These are phyloP conservation scores for Akanthomyces uredinophilus DNA, from an alignment of 2,329 filamentous ascomycete species.

Conservation along the genomic window DNA sequence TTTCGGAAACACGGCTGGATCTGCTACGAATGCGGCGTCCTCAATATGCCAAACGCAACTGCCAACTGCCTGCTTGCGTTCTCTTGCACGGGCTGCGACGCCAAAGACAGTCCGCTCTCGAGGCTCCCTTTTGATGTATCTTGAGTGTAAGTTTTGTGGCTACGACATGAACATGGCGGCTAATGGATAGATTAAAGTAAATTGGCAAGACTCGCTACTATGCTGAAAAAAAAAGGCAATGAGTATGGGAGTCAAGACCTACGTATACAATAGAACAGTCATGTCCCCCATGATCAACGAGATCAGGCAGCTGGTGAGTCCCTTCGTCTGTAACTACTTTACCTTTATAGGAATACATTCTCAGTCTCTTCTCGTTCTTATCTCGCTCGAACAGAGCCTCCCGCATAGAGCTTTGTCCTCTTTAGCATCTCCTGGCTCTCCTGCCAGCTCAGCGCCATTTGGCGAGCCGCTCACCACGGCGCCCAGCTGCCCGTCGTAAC, in stretches of 20 bases:
- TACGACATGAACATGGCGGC: not conserved
- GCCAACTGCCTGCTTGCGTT: not conserved
- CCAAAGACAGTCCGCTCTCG: conserved; percentile 1
- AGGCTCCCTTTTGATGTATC: not conserved
- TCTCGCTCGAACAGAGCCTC: not conserved
- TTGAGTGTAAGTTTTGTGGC: not conserved
- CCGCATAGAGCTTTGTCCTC: no score
- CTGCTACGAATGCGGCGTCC: not conserved
- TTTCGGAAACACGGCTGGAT: not conserved
- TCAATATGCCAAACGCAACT: not conserved
- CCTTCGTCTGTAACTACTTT: no score
- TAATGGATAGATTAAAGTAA: not conserved
- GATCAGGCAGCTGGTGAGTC: no score
- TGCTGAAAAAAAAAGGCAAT: no score
- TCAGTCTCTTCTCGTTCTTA: not conserved
- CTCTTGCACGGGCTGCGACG: not conserved
- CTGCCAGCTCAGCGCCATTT: no score
- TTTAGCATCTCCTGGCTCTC: no score
- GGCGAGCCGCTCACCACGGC: no score
- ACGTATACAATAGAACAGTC: no score
- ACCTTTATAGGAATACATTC: not conserved
- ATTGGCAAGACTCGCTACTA: no score
- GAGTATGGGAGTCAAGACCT: no score
- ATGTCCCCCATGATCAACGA: no score
- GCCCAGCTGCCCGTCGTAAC: no score